phyloP scores from a whole-genome alignment of 306 rosid species.

The Senna siamea region DNA sequence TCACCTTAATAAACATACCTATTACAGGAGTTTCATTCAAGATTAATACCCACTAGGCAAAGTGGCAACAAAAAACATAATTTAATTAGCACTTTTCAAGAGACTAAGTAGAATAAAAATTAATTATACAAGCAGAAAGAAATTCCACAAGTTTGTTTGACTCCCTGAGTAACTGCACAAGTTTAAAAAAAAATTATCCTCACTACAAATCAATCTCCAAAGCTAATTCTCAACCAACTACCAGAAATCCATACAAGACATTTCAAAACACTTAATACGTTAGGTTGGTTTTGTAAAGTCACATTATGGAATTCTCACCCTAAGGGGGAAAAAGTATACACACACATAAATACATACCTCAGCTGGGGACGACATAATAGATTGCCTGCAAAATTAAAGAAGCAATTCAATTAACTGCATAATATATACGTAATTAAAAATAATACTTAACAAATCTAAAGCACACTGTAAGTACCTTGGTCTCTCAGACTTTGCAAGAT shows the following conservation, averaged over 20 bases:
- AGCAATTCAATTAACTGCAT: conserved; percentile 47
- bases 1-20: conserved; percentile 19
- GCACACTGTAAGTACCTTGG: conserved; percentile 66
- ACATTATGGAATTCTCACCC: neutral
- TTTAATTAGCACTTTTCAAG: no score
- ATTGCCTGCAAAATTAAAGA: conserved; percentile 62
- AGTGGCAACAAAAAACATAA: neutral
- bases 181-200: neutral
- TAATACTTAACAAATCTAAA: conserved; percentile 28
- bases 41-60: neutral
- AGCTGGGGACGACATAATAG: conserved; percentile 64
- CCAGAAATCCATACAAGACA: neutral
- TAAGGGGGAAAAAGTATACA: conserved; percentile 10
- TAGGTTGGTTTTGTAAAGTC: neutral
- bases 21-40: neutral
- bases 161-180: neutral
- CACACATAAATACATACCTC: conserved; percentile 49
- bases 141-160: conserved; percentile 4
- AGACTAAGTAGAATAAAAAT: neutral
- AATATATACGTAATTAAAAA: conserved; percentile 28
- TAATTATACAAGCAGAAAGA: neutral
- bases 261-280: neutral
- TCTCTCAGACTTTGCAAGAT: conserved; percentile 81
- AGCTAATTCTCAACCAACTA: conserved; percentile 24
- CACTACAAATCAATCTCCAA: conserved; percentile 17